Base-by-base conservation (phyloP, 2,329 filamentous ascomycete species). In the Alternaria sp. region DNA sequence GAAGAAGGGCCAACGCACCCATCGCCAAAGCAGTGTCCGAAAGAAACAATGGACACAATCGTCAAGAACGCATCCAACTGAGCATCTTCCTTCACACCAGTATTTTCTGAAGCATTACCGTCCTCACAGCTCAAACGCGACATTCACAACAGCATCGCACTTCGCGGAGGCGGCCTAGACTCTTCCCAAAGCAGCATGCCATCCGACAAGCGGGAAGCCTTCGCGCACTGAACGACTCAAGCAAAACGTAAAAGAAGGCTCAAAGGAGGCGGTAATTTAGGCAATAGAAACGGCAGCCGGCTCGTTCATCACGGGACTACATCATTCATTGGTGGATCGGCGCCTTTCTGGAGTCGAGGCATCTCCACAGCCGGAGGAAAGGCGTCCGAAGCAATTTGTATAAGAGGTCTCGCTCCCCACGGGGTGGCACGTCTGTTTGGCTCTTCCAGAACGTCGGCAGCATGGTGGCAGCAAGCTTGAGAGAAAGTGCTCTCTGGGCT, bases 301-400 rank as follows among this genome's bases (percentile, higher is more conserved):
- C 49, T 54, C 24, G 26, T 36, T 48, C 41, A 28, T 61, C 52
- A 61, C 49, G 46, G 36, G 49, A 51, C 38, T 26, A 22, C 43
- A 34, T 9, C 46, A 57, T 60, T 60, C 44, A 65, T 63, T 63
- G 57, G 62, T 52, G 47, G 56, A 60, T 60, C 38, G 22, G 49
- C 54, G 26, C 18, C 47, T 57, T 46, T 51, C 34, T 55, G 18
- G 49, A 14, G 42, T 48, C 46, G 18, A 43, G 5, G 18, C 9
- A 52, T 57, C 60, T 54, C 63, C 63, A 65, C 63, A 61, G 18
- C 55, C 61, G 63, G 63, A 54, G 39, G 30, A 65, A 59, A 54
- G 43, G 30, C 32, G 42, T 61, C 61, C 63, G 63, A 65, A 41
- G 52, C 12, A 26, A 41, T 38, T 28, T 47, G 51, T 63, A 63